These are phyloP conservation scores for Monosiga brevicollis DNA, from an alignment of 78 protist genomes.

Conservation along the genomic window DNA sequence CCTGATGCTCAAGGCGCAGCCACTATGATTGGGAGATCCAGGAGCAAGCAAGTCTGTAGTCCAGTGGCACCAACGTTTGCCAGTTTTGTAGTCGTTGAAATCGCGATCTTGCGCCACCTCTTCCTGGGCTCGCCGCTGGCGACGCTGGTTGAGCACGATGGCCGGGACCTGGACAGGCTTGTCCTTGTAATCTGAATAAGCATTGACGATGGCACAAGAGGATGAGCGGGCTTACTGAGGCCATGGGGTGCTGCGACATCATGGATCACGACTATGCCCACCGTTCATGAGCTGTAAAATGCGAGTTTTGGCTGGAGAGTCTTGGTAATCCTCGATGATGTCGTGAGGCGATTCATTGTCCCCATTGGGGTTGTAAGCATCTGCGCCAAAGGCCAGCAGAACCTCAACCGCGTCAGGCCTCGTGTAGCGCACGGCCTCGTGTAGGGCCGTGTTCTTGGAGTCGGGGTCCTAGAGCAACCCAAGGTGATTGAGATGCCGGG, in stretches of 20 bases:
- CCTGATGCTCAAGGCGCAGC: neutral
- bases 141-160: neutral
- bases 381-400: neutral
- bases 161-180: neutral
- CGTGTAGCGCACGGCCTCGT: neutral
- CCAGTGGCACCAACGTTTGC: neutral
- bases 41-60: neutral
- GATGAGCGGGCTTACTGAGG: neutral
- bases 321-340: neutral
- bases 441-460: neutral
- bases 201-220: neutral
- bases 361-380: neutral
- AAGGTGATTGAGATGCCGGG: no score
- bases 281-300: neutral
- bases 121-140: no score
- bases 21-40: neutral
- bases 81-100: no score
- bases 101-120: no score
- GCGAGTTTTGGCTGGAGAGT: neutral
- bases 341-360: neutral
- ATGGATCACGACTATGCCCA: neutral
- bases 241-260: neutral
- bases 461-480: neutral
- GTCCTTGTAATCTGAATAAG: neutral
- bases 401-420: neutral